Evolutionary conservation across 73 alveolate species (phyloP).

Genomic region (Urostyla sp.): DNA sequence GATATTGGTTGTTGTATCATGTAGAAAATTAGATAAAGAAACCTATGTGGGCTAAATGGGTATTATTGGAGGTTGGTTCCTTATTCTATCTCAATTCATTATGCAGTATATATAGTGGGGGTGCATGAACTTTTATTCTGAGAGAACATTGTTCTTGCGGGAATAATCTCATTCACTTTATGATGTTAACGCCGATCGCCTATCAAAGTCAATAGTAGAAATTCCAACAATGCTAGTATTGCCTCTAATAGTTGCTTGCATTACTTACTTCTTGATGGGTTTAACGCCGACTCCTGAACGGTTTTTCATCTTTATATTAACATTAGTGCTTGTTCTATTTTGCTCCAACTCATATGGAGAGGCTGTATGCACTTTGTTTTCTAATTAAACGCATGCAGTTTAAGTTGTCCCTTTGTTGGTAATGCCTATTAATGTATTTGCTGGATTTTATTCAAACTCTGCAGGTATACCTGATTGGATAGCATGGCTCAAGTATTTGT

Average conservation of each 20-base stretch:
- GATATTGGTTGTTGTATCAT: not conserved
- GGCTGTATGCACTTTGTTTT: not conserved
- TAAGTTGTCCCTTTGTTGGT: slow-evolving; percentile 53
- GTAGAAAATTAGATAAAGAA: not conserved
- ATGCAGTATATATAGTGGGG: too few species aligned
- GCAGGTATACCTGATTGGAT: slow-evolving; percentile 18
- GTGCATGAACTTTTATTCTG: too few species aligned
- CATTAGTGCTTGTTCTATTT: not conserved
- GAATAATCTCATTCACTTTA: slow-evolving; percentile 69
- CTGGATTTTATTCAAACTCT: slow-evolving; percentile 26
- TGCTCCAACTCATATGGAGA: slow-evolving; percentile 34
- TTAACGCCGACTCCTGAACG: slow-evolving; percentile 6
- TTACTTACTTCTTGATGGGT: slow-evolving; percentile 50
- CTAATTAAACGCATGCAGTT: slow-evolving; percentile 37
- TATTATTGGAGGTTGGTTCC: too few species aligned
- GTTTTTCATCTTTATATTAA: slow-evolving; percentile 18
- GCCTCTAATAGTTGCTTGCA: slow-evolving; percentile 12
- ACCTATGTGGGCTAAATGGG: too few species aligned
- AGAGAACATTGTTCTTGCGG: slow-evolving; percentile 78
- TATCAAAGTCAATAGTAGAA: slow-evolving; percentile 65
- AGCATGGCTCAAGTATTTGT: slow-evolving; percentile 29
- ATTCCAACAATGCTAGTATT: slow-evolving; percentile 24
- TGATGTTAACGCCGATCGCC: slow-evolving; percentile 62
- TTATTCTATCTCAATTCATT: too few species aligned
- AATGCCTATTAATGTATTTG: slow-evolving; percentile 37